A percentile compares a stretch with the other conserved stretches of the same genome.
These are phyloP conservation scores for Coprinellus micaceus DNA, from an alignment of 768 basidiomycete species.

Conservation along the genomic window DNA sequence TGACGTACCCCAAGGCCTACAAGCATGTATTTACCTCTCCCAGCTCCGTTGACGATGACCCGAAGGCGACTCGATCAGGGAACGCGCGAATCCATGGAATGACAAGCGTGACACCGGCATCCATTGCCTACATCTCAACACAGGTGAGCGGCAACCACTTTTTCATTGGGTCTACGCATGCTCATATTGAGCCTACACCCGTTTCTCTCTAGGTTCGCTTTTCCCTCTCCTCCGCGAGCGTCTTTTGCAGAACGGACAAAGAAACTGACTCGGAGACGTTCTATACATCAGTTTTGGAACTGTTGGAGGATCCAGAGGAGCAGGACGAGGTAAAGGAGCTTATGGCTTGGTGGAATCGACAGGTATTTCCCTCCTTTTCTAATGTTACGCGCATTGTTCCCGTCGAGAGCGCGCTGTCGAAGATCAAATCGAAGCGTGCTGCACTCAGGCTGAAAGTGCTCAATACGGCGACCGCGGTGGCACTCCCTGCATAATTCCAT, in stretches of 20 bases:
- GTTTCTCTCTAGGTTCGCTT: neutral
- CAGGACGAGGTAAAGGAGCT: neutral
- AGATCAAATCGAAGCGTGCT: neutral
- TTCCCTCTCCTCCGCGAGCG: neutral
- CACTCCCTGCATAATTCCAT: too few species aligned
- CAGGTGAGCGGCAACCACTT: too few species aligned
- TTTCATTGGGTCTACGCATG: too few species aligned
- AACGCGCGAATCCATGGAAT: constrained; percentile 5
- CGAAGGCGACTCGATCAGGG: neutral
- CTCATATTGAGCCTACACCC: neutral
- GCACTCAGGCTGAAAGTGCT: too few species aligned
- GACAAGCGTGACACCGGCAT: neutral
- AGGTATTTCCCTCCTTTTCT: neutral
- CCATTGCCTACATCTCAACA: neutral
- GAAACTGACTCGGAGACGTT: neutral
- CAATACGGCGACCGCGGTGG: too few species aligned
- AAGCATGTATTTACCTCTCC: constrained; percentile 5
- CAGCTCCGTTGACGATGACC: constrained; percentile 1
- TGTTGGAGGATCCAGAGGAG: constrained; percentile 3
- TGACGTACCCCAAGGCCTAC: too few species aligned
- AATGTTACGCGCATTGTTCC: neutral
- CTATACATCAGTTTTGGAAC: neutral
- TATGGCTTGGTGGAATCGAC: neutral
- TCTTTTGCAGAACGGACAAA: neutral
- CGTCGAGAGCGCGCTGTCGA: neutral